These are phyloP conservation scores for Fusarium sarcochroum DNA, from an alignment of 2,329 filamentous ascomycete species.

Conservation along the genomic window DNA sequence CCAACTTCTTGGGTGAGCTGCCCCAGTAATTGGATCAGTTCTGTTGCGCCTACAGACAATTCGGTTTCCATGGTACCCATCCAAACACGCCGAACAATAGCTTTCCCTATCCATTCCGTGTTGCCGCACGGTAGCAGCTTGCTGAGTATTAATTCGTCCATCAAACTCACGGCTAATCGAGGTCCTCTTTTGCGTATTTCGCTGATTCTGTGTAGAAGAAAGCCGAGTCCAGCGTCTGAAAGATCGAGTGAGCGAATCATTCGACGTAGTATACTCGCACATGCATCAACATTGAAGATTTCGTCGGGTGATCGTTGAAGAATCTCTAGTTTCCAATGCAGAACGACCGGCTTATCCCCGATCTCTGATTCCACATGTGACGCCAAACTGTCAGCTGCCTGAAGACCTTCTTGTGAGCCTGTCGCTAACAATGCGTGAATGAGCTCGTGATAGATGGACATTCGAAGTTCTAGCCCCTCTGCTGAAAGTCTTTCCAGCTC, in stretches of 20 bases:
- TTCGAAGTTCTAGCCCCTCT: slow-evolving; percentile 73
- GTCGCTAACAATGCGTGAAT: slow-evolving; percentile 68
- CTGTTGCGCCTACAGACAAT: slow-evolving; percentile 44
- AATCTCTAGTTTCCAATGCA: slow-evolving; percentile 78
- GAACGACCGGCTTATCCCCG: slow-evolving; percentile 74
- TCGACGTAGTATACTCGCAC: slow-evolving; percentile 67
- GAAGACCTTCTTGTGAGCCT: slow-evolving; percentile 59
- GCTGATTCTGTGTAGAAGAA: slow-evolving; percentile 77
- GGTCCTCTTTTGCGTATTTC: slow-evolving; percentile 71
- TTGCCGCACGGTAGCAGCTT: slow-evolving; percentile 66
- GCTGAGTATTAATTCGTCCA: slow-evolving; percentile 75
- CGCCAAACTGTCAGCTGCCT: slow-evolving; percentile 71
- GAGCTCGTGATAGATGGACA: slow-evolving; percentile 75
- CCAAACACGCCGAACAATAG: slow-evolving; percentile 77
- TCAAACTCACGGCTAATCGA: slow-evolving; percentile 61
- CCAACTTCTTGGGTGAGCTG: slow-evolving; percentile 59
- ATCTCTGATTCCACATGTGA: slow-evolving; percentile 73
- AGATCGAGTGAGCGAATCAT: slow-evolving; percentile 74
- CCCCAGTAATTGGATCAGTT: slow-evolving; percentile 46
- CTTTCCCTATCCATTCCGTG: slow-evolving; percentile 75
- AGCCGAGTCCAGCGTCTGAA: slow-evolving; percentile 74
- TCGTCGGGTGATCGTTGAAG: slow-evolving; percentile 65
- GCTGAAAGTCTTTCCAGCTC: slow-evolving; percentile 69
- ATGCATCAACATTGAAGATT: slow-evolving; percentile 63
- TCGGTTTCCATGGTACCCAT: slow-evolving; percentile 67